These are phyloP conservation scores for Rhododendron griersonianum DNA, from an alignment of 148 eudicot genomes.

Conservation along the genomic window DNA sequence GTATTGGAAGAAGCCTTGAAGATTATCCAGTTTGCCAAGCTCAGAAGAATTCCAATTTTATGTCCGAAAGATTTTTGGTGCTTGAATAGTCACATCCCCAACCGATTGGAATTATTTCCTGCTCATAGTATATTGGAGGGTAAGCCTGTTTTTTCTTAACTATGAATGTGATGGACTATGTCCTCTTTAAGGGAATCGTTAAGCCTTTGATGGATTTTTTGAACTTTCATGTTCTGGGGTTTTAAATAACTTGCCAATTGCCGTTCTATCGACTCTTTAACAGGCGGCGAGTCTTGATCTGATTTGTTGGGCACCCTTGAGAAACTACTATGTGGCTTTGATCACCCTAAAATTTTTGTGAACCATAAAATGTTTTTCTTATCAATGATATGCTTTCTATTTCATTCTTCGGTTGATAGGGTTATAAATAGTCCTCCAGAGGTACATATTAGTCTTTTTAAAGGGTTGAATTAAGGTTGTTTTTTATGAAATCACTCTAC, in stretches of 20 bases:
- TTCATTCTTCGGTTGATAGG: background rate
- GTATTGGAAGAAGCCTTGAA: conserved; percentile 46
- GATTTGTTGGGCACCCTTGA: background rate
- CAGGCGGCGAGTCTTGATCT: background rate
- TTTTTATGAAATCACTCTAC: background rate
- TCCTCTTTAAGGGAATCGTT: background rate
- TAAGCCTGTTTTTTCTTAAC: conserved; percentile 12
- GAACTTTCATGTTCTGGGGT: background rate
- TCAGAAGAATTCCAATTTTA: conserved; percentile 46
- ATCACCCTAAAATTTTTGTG: background rate
- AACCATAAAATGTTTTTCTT: background rate
- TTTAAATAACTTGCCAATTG: conserved; percentile 1
- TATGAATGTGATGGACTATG: background rate
- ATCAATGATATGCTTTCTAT: background rate
- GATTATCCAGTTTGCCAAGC: conserved; percentile 38
- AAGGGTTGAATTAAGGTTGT: background rate
- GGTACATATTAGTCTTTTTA: background rate
- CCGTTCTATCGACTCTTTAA: background rate
- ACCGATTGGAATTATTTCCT: conserved; percentile 40
- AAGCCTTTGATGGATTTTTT: background rate
- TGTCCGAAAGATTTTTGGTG: conserved; percentile 76
- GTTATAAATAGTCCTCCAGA: background rate
- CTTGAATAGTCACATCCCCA: conserved; percentile 27
- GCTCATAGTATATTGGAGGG: conserved; percentile 47
- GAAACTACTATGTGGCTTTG: background rate